These are phyloP conservation scores for Globisporangium cederbergense DNA, from an alignment of 352 stramenopile species.

Conservation along the genomic window DNA sequence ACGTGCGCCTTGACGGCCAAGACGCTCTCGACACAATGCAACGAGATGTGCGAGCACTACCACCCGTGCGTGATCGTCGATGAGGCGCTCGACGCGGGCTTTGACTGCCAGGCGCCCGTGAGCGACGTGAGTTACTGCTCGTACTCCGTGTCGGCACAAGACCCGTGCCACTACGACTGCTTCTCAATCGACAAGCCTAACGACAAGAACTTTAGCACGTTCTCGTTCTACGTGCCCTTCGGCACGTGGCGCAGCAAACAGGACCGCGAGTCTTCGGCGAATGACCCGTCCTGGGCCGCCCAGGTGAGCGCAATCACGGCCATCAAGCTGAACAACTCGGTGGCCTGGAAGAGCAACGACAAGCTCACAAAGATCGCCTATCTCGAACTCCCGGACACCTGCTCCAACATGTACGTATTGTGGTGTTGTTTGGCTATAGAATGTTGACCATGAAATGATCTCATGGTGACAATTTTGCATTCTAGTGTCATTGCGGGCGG, in stretches of 20 bases:
- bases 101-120: conserved; percentile 7
- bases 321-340: conserved; percentile 19
- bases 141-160: conserved; percentile 13
- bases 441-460: not conserved
- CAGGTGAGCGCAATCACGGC: conserved; percentile 18
- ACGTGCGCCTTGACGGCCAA: conserved; percentile 10
- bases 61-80: conserved; percentile 20
- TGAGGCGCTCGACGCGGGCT: conserved; percentile 1
- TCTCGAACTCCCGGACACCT: conserved; percentile 24
- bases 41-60: conserved; percentile 6
- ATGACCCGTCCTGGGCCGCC: conserved; percentile 15
- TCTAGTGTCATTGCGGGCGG: conserved; percentile 44
- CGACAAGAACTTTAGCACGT: conserved; percentile 29
- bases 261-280: conserved; percentile 30
- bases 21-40: conserved; percentile 18
- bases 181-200: conserved; percentile 24
- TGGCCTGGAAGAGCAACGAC: conserved; percentile 32
- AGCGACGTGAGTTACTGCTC: conserved; percentile 14
- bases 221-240: conserved; percentile 58
- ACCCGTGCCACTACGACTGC: conserved; percentile 44
- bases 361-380: conserved; percentile 29
- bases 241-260: conserved; percentile 34
- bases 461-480: not conserved
- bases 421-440: not conserved
- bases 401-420: conserved; percentile 23